Evolutionary conservation across 768 basidiomycete genomes (phyloP), one percentile per base, ranked within the genome.

Genomic region (Rhizopogon rudus): DNA sequence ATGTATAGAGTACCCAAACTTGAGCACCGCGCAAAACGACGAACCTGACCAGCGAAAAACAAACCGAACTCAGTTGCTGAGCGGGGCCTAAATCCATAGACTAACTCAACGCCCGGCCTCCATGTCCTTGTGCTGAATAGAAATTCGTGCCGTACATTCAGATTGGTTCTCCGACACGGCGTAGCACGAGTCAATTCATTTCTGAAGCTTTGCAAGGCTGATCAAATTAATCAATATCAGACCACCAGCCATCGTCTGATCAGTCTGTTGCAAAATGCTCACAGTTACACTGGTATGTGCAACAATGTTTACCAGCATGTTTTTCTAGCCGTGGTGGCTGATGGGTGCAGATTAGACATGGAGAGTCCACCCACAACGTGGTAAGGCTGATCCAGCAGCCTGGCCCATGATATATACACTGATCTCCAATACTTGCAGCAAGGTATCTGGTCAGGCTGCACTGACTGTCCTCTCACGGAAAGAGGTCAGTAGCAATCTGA

Each of bases 341-440:
- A 49, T 22, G 13, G 2, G 8, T 22, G 5, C 51, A 91, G 87
- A 75, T 90, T 60, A 76, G 89, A 52, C 89, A 92, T 65, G 89
- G 83, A 39, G 88, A 92, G 63, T 88, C 88, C 6, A 81, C 78
- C 33, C 89, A 91, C 60, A 92, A 92, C 60, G 58, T 86, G 64
- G 88, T 87, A 52, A 45, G 81, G 63, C n/a, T 48, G 25, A 41
- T 29, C 29, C n/a, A 0, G 16, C 6, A 2, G 20, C 22, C 20
- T 5, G 29, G 33, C 1, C 12, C 3, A 37, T 9, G 46, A 49
- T 59, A 35, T 33, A 9, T 1, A 33, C 10, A 35, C 46, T 49
- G 14, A 49, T 22, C 13, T 2, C 20, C 7, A 20, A 35, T 6
- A 16, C 20, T 49, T 49, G 46, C 46, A 49, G 46, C 33, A 14